Evolutionary conservation across 176 grass and related monocot genomes (phyloP), one percentile per base, ranked within the genome.

Genomic region (Guadua angustifolia): DNA sequence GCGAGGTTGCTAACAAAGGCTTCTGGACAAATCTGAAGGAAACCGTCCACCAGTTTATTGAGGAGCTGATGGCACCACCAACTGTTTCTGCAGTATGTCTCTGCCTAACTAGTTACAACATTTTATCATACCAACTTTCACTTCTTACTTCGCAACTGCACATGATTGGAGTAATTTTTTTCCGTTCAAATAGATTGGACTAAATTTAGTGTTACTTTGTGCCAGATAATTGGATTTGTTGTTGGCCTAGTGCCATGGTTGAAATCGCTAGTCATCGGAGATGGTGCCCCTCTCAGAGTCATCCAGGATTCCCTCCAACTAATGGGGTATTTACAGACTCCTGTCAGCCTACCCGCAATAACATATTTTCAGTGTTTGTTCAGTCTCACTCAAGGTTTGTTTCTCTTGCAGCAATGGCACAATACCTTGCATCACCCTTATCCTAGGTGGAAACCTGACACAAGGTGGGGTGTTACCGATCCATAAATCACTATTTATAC

Each of bases 361-460:
- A 43, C 76, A 59, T 9, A 9, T 1, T 40, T 22, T 59, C 62
- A 66, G n/a, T 26, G 3, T 22, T 26, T 38, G 26, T 69, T 78
- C 68, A 50, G 35, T 29, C 3, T 60, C n/a, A 8, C 4, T 69
- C 7, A 68, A 17, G 10, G 11, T 53, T 61, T 45, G 29, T 40
- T 17, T 60, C 7, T 25, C 2, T 77, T 87, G 68, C 93, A 98
- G 96, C 5, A 33, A 92, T 51, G 96, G 91, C 26, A 92, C 93
- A 3, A 87, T 98, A 62, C 96, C 96, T 74, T 93, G 93, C 73
- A 88, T 95, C 82, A 95, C 89, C 65, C 91, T 98, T 10, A 98
- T 98, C 82, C 80, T 98, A 12, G 95, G 93, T 21, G 95, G 95
- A 71, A 98, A 98, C 83, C 73, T 98, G 32, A 93, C 90, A 12